Evolutionary conservation across 1,139 yeast species (phyloP).

Genomic region (Candida sp.): DNA sequence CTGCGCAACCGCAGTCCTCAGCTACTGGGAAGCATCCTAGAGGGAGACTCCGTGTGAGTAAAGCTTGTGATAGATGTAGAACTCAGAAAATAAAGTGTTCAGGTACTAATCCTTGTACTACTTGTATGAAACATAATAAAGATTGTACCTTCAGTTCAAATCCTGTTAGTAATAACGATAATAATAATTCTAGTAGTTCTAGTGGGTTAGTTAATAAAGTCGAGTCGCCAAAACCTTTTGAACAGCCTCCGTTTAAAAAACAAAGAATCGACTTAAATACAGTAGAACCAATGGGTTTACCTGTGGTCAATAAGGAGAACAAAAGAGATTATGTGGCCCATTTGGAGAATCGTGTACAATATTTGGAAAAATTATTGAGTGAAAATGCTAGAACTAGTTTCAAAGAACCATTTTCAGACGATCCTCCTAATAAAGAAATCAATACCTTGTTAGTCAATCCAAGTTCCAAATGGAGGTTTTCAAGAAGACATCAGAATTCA

Average conservation of each 20-base stretch:
- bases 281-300: slow-evolving; percentile 18
- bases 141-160: slow-evolving; percentile 31
- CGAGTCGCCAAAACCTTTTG: neutral
- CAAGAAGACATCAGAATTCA: slow-evolving; percentile 48
- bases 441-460: slow-evolving; percentile 19
- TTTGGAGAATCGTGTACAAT: slow-evolving; percentile 39
- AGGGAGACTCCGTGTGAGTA: slow-evolving; percentile 43
- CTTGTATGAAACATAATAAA: slow-evolving; percentile 43
- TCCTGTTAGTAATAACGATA: neutral
- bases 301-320: slow-evolving; percentile 11
- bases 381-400: slow-evolving; percentile 14
- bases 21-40: neutral
- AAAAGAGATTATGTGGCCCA: slow-evolving; percentile 24
- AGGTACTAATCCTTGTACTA: slow-evolving; percentile 52
- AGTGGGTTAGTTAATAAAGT: neutral
- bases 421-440: slow-evolving; percentile 15
- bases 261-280: slow-evolving; percentile 8
- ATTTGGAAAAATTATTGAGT: slow-evolving; percentile 31
- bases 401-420: slow-evolving; percentile 11
- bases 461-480: slow-evolving; percentile 47
- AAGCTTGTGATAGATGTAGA: slow-evolving; percentile 62
- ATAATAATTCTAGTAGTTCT: neutral
- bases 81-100: slow-evolving; percentile 61
- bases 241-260: slow-evolving; percentile 5
- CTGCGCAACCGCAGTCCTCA: slow-evolving; percentile 1